Conservation (phyloP, 2,329 filamentous ascomycete genomes). For the Helminthosporium solani region DNA sequence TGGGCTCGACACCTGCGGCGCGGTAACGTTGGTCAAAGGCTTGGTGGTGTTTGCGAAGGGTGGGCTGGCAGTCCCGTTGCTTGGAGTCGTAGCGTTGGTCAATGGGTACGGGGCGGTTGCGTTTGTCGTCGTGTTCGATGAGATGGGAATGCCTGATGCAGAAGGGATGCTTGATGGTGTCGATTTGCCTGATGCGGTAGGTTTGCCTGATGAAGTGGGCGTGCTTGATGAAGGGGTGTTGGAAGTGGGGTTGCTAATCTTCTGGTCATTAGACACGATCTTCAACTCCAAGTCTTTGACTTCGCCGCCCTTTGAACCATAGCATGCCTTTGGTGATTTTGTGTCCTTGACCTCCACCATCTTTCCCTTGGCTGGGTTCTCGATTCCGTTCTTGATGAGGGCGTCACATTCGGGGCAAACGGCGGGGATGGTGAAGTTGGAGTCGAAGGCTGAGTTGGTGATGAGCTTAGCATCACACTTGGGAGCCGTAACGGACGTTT, state of each 20-base stretch:
- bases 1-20: not conserved
- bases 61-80: not conserved
- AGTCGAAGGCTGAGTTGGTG: constrained; percentile 64
- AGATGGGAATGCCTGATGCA: not conserved
- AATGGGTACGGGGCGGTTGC: not conserved
- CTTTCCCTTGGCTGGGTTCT: constrained; percentile 56
- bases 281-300: constrained; percentile 65
- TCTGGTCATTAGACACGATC: constrained; percentile 49
- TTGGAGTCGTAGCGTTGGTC: not conserved
- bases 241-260: constrained; percentile 18
- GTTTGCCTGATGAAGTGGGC: not conserved
- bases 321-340: constrained; percentile 59
- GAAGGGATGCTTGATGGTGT: not conserved
- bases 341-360: constrained; percentile 62
- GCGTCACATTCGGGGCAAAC: constrained; percentile 65
- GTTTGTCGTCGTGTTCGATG: not conserved
- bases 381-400: constrained; percentile 76
- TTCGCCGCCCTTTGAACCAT: constrained; percentile 55
- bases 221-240: not conserved
- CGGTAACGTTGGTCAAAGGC: not conserved
- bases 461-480: constrained; percentile 69
- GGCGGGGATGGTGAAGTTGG: constrained; percentile 77
- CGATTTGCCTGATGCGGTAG: not conserved
- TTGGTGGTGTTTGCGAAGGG: not conserved
- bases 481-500: constrained; percentile 58